Percentiles rank a stretch among this genome's conserved stretches.
Evolutionary conservation across 495 filamentous ascomycete species (phyloP).

Genomic region (Trichoderma parareesei): DNA sequence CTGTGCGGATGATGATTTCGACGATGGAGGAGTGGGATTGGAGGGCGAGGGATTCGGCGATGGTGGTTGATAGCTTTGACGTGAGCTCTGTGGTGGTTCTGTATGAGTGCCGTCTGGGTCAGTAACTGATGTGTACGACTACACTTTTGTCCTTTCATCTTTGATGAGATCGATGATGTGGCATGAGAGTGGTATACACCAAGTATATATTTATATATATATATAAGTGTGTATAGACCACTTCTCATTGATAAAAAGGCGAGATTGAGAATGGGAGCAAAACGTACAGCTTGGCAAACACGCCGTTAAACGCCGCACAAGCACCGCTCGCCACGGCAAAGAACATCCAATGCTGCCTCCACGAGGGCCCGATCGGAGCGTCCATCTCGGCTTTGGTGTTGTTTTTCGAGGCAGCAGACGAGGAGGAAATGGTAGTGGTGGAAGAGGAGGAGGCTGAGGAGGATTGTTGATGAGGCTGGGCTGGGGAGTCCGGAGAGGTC

Average conservation of each 20-base stretch:
- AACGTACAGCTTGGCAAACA: constrained; percentile 88
- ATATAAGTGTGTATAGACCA: too few relatives aligned
- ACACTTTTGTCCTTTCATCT: too few relatives aligned
- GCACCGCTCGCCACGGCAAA: constrained; percentile 77
- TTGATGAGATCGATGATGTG: too few relatives aligned
- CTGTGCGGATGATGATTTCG: constrained; percentile 59
- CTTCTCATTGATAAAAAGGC: too few relatives aligned
- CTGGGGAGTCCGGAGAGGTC: constrained; percentile 2
- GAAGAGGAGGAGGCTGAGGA: background rate
- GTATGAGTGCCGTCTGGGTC: background rate
- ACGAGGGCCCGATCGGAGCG: constrained; percentile 17
- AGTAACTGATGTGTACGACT: background rate
- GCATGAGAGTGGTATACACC: background rate
- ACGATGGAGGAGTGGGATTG: constrained; percentile 43
- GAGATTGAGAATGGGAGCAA: background rate
- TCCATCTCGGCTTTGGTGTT: background rate
- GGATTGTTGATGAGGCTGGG: background rate
- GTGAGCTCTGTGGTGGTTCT: constrained; percentile 86
- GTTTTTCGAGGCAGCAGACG: too few relatives aligned
- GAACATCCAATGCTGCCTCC: constrained; percentile 61
- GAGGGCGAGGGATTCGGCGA: constrained; percentile 56
- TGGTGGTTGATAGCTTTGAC: constrained; percentile 51
- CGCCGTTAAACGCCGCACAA: constrained; percentile 88
- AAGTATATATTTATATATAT: background rate
- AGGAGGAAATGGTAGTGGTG: background rate